These are phyloP conservation scores for Hanseniaspora uvarum DNA, from an alignment of 1,139 yeast genomes.

Conservation along the genomic window DNA sequence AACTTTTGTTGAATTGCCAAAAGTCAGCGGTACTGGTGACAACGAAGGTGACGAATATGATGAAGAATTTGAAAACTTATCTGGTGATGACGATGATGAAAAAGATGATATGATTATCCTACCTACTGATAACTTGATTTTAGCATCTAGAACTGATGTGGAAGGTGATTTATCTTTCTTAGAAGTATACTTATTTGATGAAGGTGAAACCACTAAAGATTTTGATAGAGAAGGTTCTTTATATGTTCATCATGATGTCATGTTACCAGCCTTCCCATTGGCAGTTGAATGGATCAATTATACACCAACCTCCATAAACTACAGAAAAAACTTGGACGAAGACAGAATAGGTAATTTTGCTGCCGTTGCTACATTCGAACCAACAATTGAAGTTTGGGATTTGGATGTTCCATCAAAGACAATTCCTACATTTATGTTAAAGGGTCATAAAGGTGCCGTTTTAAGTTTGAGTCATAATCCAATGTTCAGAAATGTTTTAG, in stretches of 20 bases:
- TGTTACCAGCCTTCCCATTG: conserved; percentile 94
- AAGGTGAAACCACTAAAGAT: conserved; percentile 63
- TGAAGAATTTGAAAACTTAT: conserved; percentile 52
- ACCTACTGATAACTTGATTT: conserved; percentile 79
- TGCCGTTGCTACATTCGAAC: conserved; percentile 94
- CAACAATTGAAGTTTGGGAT: conserved; percentile 95
- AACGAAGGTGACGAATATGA: conserved; percentile 49
- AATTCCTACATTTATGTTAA: conserved; percentile 86
- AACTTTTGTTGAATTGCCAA: conserved; percentile 59
- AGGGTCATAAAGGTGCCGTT: conserved; percentile 93
- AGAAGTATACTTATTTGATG: conserved; percentile 91
- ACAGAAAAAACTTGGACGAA: conserved; percentile 45
- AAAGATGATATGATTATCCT: conserved; percentile 75
- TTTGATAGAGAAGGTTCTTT: conserved; percentile 60
- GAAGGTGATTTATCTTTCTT: conserved; percentile 89
- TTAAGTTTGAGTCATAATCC: conserved; percentile 76
- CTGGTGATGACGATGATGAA: conserved; percentile 61
- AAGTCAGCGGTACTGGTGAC: conserved; percentile 49
- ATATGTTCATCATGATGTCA: conserved; percentile 90
- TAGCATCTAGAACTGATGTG: conserved; percentile 80
- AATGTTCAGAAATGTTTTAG: conserved; percentile 72
- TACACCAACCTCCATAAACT: conserved; percentile 40
- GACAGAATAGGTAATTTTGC: conserved; percentile 73
- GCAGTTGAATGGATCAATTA: conserved; percentile 92
- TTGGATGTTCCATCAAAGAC: conserved; percentile 86